phyloP scores from a whole-genome alignment of 2,329 filamentous ascomycete genomes.

The Pseudonectria buxi region DNA sequence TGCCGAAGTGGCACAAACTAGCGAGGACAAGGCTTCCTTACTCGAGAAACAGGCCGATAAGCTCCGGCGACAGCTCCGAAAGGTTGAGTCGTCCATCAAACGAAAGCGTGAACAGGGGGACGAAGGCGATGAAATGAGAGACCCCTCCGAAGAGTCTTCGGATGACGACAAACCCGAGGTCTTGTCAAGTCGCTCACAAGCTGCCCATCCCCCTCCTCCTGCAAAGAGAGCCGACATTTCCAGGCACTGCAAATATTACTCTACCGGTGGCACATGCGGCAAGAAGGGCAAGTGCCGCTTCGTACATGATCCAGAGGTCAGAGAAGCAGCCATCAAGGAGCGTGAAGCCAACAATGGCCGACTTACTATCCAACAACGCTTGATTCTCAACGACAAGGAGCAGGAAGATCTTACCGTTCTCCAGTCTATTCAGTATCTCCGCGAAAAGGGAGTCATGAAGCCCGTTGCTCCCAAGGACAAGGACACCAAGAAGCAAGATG shows the following conservation, averaged over 20 bases:
- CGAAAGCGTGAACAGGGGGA: conserved; percentile 62
- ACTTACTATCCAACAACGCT: conserved; percentile 58
- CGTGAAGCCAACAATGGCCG: conserved; percentile 59
- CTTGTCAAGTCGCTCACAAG: conserved; percentile 41
- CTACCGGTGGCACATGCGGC: conserved; percentile 60
- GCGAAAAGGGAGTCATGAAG: conserved; percentile 49
- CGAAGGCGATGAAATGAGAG: conserved; percentile 59
- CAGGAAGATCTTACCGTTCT: conserved; percentile 61
- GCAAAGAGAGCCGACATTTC: conserved; percentile 54
- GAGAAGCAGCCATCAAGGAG: conserved; percentile 57
- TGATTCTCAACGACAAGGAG: conserved; percentile 61
- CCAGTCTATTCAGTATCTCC: conserved; percentile 59
- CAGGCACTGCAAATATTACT: conserved; percentile 65
- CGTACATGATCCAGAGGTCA: conserved; percentile 57
- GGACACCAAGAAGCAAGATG: conserved; percentile 12
- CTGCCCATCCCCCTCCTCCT: conserved; percentile 34
- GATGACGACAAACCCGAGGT: conserved; percentile 55
- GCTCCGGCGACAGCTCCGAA: conserved; percentile 57
- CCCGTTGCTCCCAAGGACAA: conserved; percentile 11
- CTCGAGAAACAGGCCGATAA: conserved; percentile 56
- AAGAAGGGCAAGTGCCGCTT: conserved; percentile 73
- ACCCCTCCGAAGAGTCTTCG: conserved; percentile 44
- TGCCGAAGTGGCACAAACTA: conserved; percentile 35
- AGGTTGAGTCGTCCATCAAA: conserved; percentile 64
- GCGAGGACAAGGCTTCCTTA: conserved; percentile 55